Conservation (phyloP, 2,329 filamentous ascomycete genomes). For the Fusarium keratoplasticum region DNA sequence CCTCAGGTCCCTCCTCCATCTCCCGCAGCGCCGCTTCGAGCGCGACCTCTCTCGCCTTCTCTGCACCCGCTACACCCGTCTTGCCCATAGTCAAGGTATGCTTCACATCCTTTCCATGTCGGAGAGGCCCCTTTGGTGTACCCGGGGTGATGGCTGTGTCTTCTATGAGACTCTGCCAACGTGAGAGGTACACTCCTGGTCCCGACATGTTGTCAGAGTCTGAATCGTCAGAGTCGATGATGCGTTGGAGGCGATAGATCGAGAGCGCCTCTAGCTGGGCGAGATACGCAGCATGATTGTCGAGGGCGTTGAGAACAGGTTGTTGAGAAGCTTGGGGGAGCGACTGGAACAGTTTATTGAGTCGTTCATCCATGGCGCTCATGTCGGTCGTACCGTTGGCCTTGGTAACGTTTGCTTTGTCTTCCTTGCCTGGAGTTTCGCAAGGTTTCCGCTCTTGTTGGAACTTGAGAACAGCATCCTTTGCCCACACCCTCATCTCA, state of each 20-base stretch:
- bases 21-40: slow-evolving; percentile 40
- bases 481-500: slow-evolving; percentile 71
- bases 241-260: slow-evolving; percentile 63
- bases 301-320: slow-evolving; percentile 62
- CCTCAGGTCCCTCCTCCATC: slow-evolving; percentile 48
- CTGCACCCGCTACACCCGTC: slow-evolving; percentile 49
- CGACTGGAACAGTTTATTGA: slow-evolving; percentile 56
- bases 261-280: slow-evolving; percentile 65
- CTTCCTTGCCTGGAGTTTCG: not conserved
- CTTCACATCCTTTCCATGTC: slow-evolving; percentile 65
- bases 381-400: slow-evolving; percentile 6
- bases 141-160: slow-evolving; percentile 75
- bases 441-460: slow-evolving; percentile 40
- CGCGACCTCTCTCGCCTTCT: slow-evolving; percentile 39
- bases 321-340: slow-evolving; percentile 61
- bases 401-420: not conserved
- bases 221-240: slow-evolving; percentile 59
- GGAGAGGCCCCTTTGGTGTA: slow-evolving; percentile 61
- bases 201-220: slow-evolving; percentile 60
- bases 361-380: slow-evolving; percentile 53
- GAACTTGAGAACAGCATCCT: slow-evolving; percentile 69
- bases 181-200: slow-evolving; percentile 77
- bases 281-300: slow-evolving; percentile 72
- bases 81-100: slow-evolving; percentile 57
- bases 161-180: slow-evolving; percentile 79